A percentile compares a stretch with the other conserved stretches of the same genome.
Evolutionary conservation across 75 land plant genomes (phyloP).

Genomic region (Gnetum montanum): DNA sequence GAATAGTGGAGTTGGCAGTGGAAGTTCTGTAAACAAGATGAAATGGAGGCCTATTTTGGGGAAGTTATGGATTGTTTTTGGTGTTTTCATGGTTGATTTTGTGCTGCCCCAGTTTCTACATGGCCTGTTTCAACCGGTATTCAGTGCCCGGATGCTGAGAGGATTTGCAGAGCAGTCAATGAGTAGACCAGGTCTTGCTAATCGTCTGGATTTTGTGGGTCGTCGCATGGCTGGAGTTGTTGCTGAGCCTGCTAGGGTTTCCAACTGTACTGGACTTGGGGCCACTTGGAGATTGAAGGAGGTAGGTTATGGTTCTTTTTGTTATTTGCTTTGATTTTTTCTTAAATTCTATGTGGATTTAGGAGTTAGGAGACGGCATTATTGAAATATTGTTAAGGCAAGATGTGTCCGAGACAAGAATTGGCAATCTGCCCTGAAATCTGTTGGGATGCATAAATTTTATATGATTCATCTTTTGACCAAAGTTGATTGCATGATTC

Average conservation of each 20-base stretch:
- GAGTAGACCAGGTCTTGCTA: conserved; percentile 1
- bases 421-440: no score
- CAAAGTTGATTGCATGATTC: no score
- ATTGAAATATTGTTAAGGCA: no score
- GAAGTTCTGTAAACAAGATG: neutral
- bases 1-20: no score
- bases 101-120: conserved; percentile 1
- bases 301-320: neutral
- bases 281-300: conserved; percentile 4
- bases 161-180: conserved; percentile 5
- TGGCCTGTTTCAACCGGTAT: neutral
- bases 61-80: neutral
- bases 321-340: neutral
- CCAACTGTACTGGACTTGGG: conserved; percentile 5
- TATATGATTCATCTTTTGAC: no score
- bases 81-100: conserved; percentile 1
- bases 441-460: neutral
- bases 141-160: conserved; percentile 3
- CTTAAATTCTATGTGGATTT: neutral
- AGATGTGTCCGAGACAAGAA: no score
- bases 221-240: conserved; percentile 5
- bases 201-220: conserved; percentile 1
- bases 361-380: no score
- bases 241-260: conserved; percentile 2
- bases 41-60: neutral